Conservation (phyloP, 768 basidiomycete genomes). For the Xerocomus potaroensis region DNA sequence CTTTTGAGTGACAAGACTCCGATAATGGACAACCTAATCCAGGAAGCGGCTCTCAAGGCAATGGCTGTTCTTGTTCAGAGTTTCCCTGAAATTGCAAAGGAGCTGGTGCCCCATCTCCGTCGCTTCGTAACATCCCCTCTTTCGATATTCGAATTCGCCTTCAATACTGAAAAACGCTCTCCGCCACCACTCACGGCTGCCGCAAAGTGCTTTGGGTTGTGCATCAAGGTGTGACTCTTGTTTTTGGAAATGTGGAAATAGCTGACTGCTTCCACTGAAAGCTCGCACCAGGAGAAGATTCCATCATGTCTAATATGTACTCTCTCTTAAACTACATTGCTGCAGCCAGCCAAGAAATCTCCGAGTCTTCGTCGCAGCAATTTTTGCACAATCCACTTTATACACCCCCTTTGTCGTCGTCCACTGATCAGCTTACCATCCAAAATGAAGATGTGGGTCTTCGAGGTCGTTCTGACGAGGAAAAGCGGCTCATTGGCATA, state of each 20-base stretch:
- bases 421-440: conserved; percentile 46
- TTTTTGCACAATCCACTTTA: conserved; percentile 40
- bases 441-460: conserved; percentile 62
- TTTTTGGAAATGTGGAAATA: background rate
- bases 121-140: conserved; percentile 86
- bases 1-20: conserved; percentile 80
- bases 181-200: conserved; percentile 80
- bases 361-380: conserved; percentile 47
- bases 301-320: conserved; percentile 94
- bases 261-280: conserved; percentile 26
- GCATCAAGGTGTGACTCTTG: conserved; percentile 59
- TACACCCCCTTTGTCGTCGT: conserved; percentile 24
- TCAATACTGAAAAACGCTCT: conserved; percentile 65
- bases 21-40: conserved; percentile 76
- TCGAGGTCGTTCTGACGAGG: conserved; percentile 72
- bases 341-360: conserved; percentile 73
- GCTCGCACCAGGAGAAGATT: conserved; percentile 83
- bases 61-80: conserved; percentile 82
- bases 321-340: conserved; percentile 92
- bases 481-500: conserved; percentile 78
- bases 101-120: conserved; percentile 74
- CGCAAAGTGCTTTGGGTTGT: conserved; percentile 85
- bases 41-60: conserved; percentile 87
- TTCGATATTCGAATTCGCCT: conserved; percentile 84
- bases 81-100: conserved; percentile 73